A percentile compares a stretch with the other conserved stretches of the same genome.
phyloP scores from a whole-genome alignment of 139 green algal species.

The Chlorella ohadii region DNA sequence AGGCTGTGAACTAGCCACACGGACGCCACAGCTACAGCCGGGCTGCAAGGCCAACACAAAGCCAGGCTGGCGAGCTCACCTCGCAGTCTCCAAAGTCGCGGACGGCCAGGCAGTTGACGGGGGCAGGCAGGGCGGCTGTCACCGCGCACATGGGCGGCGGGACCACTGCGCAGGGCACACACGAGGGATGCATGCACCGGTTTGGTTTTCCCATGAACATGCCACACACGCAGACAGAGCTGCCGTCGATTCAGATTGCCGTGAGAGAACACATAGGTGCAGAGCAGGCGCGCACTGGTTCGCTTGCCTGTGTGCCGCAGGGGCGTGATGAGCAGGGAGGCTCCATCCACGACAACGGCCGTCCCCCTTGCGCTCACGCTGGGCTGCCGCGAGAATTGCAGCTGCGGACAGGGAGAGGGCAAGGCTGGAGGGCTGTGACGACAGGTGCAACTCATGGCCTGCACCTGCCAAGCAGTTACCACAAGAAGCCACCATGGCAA shows the following conservation, averaged over 20 bases:
- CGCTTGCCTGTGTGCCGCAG: slow-evolving; percentile 54
- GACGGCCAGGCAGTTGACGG: slow-evolving; percentile 53
- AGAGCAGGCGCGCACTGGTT: too few species aligned
- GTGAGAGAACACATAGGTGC: too few species aligned
- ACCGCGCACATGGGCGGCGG: slow-evolving; percentile 87
- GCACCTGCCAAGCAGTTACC: too few species aligned
- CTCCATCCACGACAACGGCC: slow-evolving; percentile 87
- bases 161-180: slow-evolving; percentile 52
- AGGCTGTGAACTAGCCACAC: too few species aligned
- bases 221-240: too few species aligned
- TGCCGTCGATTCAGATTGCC: too few species aligned
- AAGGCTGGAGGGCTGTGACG: not conserved
- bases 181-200: too few species aligned
- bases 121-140: slow-evolving; percentile 44
- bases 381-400: slow-evolving; percentile 32
- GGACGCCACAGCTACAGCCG: not conserved
- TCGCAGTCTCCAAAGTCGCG: slow-evolving; percentile 5
- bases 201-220: too few species aligned
- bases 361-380: slow-evolving; percentile 70
- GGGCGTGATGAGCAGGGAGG: slow-evolving; percentile 79
- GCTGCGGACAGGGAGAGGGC: not conserved
- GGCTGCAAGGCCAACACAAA: not conserved
- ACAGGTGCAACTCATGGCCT: too few species aligned
- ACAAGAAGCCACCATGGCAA: too few species aligned
- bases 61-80: not conserved